These are phyloP conservation scores for Syncephalis plumigaleata DNA, from an alignment of 371 early-diverging fungal species.

Conservation along the genomic window DNA sequence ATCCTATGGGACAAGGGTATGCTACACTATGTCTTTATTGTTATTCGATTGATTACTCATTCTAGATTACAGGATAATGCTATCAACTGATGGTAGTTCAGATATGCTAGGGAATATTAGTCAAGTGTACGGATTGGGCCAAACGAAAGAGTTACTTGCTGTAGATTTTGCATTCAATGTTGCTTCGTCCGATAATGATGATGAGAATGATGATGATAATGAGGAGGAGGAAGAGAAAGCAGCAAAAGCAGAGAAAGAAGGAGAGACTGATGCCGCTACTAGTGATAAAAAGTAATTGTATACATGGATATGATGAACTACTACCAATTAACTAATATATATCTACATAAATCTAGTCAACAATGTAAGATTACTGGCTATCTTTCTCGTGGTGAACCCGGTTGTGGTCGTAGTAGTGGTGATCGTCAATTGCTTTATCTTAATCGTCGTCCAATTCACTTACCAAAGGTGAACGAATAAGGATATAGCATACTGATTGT, in stretches of 20 bases:
- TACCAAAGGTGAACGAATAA: constrained; percentile 40
- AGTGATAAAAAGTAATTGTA: too few relatives aligned
- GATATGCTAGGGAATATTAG: constrained; percentile 46
- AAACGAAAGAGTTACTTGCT: not conserved
- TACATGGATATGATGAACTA: too few relatives aligned
- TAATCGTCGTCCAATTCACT: constrained; percentile 72
- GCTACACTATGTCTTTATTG: not conserved
- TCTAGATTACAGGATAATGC: constrained; percentile 6
- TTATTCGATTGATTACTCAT: not conserved
- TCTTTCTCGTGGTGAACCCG: constrained; percentile 4
- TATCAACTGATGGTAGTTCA: constrained; percentile 40
- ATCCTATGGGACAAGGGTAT: constrained; percentile 48
- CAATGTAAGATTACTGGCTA: too few relatives aligned
- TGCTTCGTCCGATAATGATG: too few relatives aligned
- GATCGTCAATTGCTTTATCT: constrained; percentile 81
- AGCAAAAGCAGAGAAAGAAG: too few relatives aligned
- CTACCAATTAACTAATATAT: too few relatives aligned
- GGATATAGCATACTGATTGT: too few relatives aligned
- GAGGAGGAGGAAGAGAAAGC: constrained; percentile 1
- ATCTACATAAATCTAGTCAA: not conserved
- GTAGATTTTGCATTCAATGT: too few relatives aligned
- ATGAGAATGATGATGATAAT: not conserved
- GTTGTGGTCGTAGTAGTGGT: constrained; percentile 43
- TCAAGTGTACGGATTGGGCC: constrained; percentile 53
- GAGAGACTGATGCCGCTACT: too few relatives aligned